Base-by-base conservation (phyloP, 805 yeast genomes). In the Saccharomycopsis sp. region DNA sequence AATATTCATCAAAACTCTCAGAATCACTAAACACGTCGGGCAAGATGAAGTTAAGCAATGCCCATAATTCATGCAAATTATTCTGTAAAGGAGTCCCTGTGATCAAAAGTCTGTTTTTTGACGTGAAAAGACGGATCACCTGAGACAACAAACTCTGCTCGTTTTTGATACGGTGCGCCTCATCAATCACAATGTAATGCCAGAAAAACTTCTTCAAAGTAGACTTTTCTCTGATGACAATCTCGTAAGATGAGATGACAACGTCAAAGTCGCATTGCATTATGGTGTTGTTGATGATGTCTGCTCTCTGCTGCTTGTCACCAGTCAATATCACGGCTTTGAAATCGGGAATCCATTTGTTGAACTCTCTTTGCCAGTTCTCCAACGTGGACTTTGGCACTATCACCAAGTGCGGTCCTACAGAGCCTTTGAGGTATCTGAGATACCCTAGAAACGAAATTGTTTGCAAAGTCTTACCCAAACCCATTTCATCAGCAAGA, bases 61-160 rank as follows among this genome's bases (percentile, higher is more conserved):
- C 92, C 94, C 94, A 87, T 59, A 87, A 73, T 70, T 87, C 94
- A 66, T 85, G 90, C 54, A 87, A 70, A 65, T 87, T 87, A 66
- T 87, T 87, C 68, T 87, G 94, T 60, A 87, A 73, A 7, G 94
- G 94, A 1, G 94, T 87, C 70, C 94, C 94, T 0, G 94, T 87
- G 56, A 87, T 86, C 57, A 87, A 73, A 60, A 87, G 71, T 65
- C 94, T 76, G 67, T 85, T 85, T 53, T 78, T 80, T 1, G 90
- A 84, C 62, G 84, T 82, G 66, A 87, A 85, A 73, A 85, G 76
- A 65, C 94, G 75, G 52, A 87, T 82, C 55, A 87, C 87, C 66
- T 87, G 92, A 0, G 91, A 84, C 51, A 87, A 71, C 68, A 84
- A 70, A 1, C 86, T 79, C 65, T 84, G 87, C 65, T 87, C 94